Evolutionary conservation across 2,329 filamentous ascomycete genomes (phyloP), one percentile per base, ranked within the genome.

Genomic region (Sclerotinia subarctica): DNA sequence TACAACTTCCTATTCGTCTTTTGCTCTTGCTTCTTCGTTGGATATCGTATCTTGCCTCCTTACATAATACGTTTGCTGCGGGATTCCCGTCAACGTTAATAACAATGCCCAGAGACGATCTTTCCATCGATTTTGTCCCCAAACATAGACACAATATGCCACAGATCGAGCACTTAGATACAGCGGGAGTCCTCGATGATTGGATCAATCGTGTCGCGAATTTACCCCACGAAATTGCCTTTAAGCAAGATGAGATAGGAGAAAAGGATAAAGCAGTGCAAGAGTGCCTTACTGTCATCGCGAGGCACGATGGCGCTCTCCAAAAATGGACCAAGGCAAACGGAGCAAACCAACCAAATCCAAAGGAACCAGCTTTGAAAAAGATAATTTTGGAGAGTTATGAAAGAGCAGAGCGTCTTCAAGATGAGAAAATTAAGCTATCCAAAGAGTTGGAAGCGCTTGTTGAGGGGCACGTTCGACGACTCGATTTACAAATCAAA

Each of bases 311-410:
- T 76, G 84, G 80, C 65, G 88, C 88, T 75, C 87, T 95, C 52
- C 92, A 96, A 77, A 92, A 91, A 79, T 94, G 88, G 82, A 92
- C 94, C 78, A 91, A 91, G 74, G 81, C 85, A 24, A 90, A 94
- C 73, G 90, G 90, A 71, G 91, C 90, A 74, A 87, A 92, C 74
- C 84, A 88, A 64, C 82, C 84, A 44, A 92, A 94, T 74, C 90
- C 91, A 0, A 91, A 92, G 75, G 92, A 96, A 79, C 88, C 90
- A 17, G 78, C 83, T 19, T 85, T 91, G 75, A 85, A 86, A 65
- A 85, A 87, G 59, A 84, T 85, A 65, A 90, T 94, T 72, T 80
- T 83, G 66, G 87, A 91, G 70, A 88, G 88, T 75, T 94, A 85
- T 74, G 84, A 85, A 70, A 86, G 85, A 72, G 90, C 90, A 65